Evolutionary conservation across 371 early-diverging fungal species (phyloP), one percentile per base, ranked within the genome.

Genomic region (Apophysomyces elegans): DNA sequence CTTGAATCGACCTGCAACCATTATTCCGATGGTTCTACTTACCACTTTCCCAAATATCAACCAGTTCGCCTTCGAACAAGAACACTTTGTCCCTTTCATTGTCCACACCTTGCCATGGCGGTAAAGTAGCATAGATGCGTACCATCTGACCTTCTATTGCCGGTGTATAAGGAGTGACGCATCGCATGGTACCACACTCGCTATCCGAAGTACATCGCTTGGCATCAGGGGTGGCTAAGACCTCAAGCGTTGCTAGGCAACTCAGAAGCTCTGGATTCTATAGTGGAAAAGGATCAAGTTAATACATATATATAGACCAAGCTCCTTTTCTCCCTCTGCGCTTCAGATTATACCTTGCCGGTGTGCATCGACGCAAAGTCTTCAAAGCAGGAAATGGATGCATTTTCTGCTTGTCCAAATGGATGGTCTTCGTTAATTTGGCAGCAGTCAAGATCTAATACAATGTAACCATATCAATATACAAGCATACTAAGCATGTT

Each of bases 1-100:
- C 3, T 26, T 26, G 32, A 36, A 37, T 54, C 11, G 16, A 36
- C n/a, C 9, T 59, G 11, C 59, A 35, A 38, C 5, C 58, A 21
- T 45, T 11, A 18, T 12, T 41, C 35, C 18, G 37, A n/a, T 50
- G 59, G 6, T 16, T 47, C n/a, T 11, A 59, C 72, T 56, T 65
- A 84, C 88, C 84, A 59, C 80, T 81, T 66, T 84, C 81, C 79
- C 83, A 88, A 18, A 88, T 80, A 76, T 88, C 87, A 5, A 84
- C 75, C 37, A 87, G 67, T 63, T 88, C 87, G 5, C 89, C 88
- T 65, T 78, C 76, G 79, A 77, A 85, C 45, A 87, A 65, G 73
- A 82, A 71, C 18, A 73, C 67, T 43, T 76, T 77, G 36, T 79
- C 74, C 7, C 59, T 65, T n/a, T 71, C 68, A 16, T 63, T 61